Base-by-base conservation (phyloP, 495 filamentous ascomycete species). In the Coniosporium apollinis region DNA sequence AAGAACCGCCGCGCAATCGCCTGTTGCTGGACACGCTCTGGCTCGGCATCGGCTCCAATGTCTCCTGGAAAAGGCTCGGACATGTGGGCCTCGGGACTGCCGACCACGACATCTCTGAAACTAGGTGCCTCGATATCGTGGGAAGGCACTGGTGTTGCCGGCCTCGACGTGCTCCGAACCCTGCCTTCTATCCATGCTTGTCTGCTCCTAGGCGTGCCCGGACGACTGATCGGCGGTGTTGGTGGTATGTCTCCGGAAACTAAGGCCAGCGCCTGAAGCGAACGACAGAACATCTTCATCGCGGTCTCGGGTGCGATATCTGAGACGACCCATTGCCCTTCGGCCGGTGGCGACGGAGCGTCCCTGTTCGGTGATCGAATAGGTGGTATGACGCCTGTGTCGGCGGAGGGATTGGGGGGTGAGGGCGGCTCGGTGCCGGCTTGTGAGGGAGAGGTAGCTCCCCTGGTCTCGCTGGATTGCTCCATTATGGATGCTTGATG, bases 1-100 rank as follows among this genome's bases (percentile, higher is more conserved):
- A 86, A 86, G 58, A 97, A 97, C 39, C 89, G 84, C 19, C 82
- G 73, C 8, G 79, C 79, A 33, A 96, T 76, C 37, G 84, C 76
- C 37, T 69, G 70, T 44, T 82, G 75, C 53, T 94, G 84, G 15
- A 74, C 54, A 36, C 67, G 64, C 24, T 73, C 56, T 2, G 70
- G 71, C 40, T 79, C 66, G 20, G 72, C 70, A 40, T 74, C 62
- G 14, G 71, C 65, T 16, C 67, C 69, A 24, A 76, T 64, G 24
- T 40, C 33, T 6, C 76, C 50, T 15, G 56, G 51, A 19, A 58
- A 48, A 26, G 54, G 54, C 33, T 64, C 59, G 16, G 49, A 42
- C 13, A 47, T 51, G 21, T 52, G 51, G 8, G 61, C 49, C 34
- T 52, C 47, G 13, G 46, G 49, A 7, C 59, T 66, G 4, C 60